Evolutionary conservation across 495 filamentous ascomycete species (phyloP), one percentile per base, ranked within the genome.

Genomic region (Pseudomonodictys pantanalensis): DNA sequence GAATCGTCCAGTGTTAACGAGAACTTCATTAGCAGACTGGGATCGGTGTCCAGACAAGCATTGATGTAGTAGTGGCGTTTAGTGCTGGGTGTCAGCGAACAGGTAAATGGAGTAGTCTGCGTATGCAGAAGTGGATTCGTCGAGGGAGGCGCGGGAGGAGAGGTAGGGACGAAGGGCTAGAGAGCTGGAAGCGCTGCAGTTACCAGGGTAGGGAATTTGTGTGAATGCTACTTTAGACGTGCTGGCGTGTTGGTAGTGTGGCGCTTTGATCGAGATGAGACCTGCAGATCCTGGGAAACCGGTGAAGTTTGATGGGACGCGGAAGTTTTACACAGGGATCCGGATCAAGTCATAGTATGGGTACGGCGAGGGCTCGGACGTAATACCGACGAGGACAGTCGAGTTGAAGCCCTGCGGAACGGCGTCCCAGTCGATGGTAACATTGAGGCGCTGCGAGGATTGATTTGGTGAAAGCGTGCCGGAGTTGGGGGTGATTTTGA

Each of bases 1-100:
- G 39, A 47, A 23, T 52, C 49, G 38, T 65, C 61, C 3, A 65
- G 28, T 11, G 48, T 51, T 6, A 65, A 25, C 9, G 61, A 56
- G 49, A 58, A 65, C 43, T 59, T 12, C 17, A 54, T 41, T 7
- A 54, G 56, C 1, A 53, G 38, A 1, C 2, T 18, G 2, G 61
- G 55, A 25, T 65, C 56, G 20, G 56, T 65, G 49, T 65, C 54
- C 2, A 60, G 41, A 23, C 20, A 60, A 4, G 48, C 57, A 28
- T 52, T 60, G 35, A 60, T 52, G 41, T 60, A 60, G 26, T 39
- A 10, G 57, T 60, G 0, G 57, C 57, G 41, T 60, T 60, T 15
- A 60, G 57, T 10, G 47, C 3, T 2, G 47, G 17, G 23, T 23
- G 15, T 17, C 4, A 17, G 7, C 42, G 48, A 60, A 60, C 25